phyloP scores from a whole-genome alignment of 495 filamentous ascomycete species.

The Hypomontagnella monticulosa region DNA sequence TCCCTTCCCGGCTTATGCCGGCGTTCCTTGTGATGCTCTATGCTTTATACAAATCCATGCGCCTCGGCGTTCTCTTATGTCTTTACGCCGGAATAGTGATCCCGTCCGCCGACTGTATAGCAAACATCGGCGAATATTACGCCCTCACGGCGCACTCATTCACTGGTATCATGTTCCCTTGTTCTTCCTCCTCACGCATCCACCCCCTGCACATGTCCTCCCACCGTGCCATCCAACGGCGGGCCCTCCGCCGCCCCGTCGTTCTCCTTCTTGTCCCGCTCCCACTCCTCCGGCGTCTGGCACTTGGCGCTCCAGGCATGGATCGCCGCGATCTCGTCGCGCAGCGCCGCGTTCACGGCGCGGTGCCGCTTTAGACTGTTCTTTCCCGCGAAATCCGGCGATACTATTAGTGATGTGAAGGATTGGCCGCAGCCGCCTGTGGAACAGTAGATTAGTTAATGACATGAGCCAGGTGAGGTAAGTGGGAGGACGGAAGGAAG shows the following conservation, averaged over 20 bases:
- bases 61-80: not conserved
- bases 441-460: slow-evolving; percentile 12
- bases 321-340: slow-evolving; percentile 92
- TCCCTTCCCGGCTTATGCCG: not conserved
- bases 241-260: slow-evolving; percentile 47
- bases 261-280: slow-evolving; percentile 65
- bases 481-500: not conserved
- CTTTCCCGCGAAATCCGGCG: slow-evolving; percentile 85
- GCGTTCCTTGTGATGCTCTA: not conserved
- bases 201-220: slow-evolving; percentile 54
- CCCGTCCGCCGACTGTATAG: too few species aligned
- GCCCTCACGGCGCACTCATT: not conserved
- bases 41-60: not conserved
- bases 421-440: slow-evolving; percentile 94
- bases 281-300: slow-evolving; percentile 94
- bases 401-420: slow-evolving; percentile 92
- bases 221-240: slow-evolving; percentile 53
- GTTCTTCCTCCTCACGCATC: slow-evolving; percentile 39
- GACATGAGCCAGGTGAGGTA: not conserved
- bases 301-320: slow-evolving; percentile 99
- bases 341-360: slow-evolving; percentile 85
- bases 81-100: too few species aligned
- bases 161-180: too few species aligned
- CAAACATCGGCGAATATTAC: too few species aligned
- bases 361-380: slow-evolving; percentile 87